A percentile compares a stretch with the other conserved stretches of the same genome.
These are phyloP conservation scores for Rubia tinctorum DNA, from an alignment of 305 asterid species.

Conservation along the genomic window DNA sequence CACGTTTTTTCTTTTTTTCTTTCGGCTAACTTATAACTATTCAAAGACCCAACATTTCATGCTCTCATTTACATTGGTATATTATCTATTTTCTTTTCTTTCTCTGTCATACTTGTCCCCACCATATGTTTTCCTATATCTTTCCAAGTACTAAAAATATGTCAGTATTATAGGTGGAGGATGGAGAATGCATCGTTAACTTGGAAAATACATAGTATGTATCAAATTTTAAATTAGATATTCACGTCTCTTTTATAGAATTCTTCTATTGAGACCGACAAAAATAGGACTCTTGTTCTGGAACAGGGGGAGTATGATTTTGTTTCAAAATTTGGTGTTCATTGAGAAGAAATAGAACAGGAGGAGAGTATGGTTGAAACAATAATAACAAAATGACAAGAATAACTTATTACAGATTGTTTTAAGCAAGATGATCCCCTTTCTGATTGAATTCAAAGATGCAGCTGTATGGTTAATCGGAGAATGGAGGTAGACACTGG, in stretches of 20 bases:
- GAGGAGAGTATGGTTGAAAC: background rate
- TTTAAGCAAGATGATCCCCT: background rate
- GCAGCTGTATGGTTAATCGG: background rate
- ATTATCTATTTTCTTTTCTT: background rate
- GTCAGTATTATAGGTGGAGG: background rate
- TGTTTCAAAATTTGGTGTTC: background rate
- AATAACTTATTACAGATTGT: background rate
- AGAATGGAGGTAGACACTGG: background rate
- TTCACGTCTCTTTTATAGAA: background rate
- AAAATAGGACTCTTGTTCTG: background rate
- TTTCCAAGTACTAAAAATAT: too few relatives aligned
- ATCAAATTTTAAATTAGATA: background rate
- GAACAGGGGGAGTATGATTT: background rate
- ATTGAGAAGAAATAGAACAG: background rate
- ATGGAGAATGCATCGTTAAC: background rate
- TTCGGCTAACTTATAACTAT: background rate
- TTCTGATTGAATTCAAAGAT: background rate
- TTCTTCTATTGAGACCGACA: too few relatives aligned
- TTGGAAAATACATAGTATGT: background rate
- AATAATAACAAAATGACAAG: background rate
- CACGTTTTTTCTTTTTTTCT: background rate
- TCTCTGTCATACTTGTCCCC: background rate
- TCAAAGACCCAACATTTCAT: background rate
- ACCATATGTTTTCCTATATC: too few relatives aligned
- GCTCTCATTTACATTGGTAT: background rate